phyloP scores from a whole-genome alignment of 176 grass and related monocot genomes.

The Coix lacrymajobi region DNA sequence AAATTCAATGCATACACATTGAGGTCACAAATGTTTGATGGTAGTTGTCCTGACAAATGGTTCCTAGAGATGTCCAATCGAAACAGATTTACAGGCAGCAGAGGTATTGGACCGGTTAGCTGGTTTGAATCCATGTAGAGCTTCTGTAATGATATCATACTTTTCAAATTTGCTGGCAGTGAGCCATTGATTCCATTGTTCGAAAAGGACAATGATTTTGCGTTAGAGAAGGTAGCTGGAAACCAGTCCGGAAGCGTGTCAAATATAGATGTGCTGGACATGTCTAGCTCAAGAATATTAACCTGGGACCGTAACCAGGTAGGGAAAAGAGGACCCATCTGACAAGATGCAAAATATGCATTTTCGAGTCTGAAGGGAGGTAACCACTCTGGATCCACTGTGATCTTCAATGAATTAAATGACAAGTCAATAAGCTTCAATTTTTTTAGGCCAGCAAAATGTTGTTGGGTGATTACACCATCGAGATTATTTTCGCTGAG shows the following conservation, averaged over 20 bases:
- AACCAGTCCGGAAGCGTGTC: background rate
- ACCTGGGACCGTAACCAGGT: constrained; percentile 8
- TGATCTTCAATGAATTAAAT: background rate
- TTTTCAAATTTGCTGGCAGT: background rate
- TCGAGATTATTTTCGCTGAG: background rate
- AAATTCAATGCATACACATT: accelerated
- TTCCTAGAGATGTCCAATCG: background rate
- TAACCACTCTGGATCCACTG: background rate
- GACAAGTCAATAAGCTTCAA: background rate
- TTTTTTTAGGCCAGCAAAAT: background rate
- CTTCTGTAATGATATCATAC: background rate
- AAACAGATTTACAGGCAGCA: background rate
- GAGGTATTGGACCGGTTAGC: background rate
- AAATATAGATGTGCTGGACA: background rate
- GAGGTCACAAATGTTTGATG: background rate
- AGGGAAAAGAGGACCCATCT: constrained; percentile 29
- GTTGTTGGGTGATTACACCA: constrained; percentile 16
- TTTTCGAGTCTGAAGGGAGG: background rate
- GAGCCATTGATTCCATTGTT: background rate
- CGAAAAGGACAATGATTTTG: background rate
- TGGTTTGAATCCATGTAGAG: background rate
- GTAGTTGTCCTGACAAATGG: background rate
- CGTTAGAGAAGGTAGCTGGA: background rate
- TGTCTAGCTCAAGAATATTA: background rate
- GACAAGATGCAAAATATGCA: background rate